Evolutionary conservation across 768 basidiomycete genomes (phyloP).

Genomic region (Rhodotorula babjevae): DNA sequence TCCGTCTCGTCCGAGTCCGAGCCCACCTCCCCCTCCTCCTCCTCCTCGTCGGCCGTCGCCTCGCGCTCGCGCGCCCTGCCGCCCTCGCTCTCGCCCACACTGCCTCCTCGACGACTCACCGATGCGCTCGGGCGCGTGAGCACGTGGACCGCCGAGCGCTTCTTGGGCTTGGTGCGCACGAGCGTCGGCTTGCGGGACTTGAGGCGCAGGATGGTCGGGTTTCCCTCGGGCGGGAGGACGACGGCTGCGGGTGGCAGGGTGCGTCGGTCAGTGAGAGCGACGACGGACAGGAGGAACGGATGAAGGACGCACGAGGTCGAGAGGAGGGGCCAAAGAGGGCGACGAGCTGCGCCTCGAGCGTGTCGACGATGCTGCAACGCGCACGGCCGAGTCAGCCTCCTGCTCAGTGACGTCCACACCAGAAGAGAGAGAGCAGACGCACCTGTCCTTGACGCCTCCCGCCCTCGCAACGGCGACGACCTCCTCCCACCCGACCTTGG

Average conservation of each 20-base stretch:
- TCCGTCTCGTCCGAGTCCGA: too few relatives aligned
- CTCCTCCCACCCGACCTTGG: conserved; percentile 14
- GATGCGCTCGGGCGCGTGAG: too few relatives aligned
- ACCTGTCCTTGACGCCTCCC: conserved; percentile 4
- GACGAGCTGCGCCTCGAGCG: conserved; percentile 3
- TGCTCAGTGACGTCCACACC: too few relatives aligned
- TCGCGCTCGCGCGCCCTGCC: too few relatives aligned
- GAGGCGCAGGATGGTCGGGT: neutral
- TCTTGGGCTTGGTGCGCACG: neutral
- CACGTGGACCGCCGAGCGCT: neutral
- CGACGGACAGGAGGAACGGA: neutral
- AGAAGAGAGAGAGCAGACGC: neutral
- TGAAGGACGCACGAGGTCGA: neutral
- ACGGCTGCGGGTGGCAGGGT: neutral
- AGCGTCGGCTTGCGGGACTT: neutral
- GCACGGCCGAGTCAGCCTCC: neutral
- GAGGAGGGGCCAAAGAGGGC: neutral
- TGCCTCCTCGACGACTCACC: too few relatives aligned
- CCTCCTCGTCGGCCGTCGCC: too few relatives aligned
- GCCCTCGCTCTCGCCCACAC: too few relatives aligned
- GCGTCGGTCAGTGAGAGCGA: neutral
- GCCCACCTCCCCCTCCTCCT: too few relatives aligned
- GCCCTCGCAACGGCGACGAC: conserved; percentile 16
- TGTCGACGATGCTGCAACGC: neutral
- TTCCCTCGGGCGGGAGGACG: neutral